Base-by-base conservation (phyloP, 208 protist genomes). In the Hexamita inflata region DNA sequence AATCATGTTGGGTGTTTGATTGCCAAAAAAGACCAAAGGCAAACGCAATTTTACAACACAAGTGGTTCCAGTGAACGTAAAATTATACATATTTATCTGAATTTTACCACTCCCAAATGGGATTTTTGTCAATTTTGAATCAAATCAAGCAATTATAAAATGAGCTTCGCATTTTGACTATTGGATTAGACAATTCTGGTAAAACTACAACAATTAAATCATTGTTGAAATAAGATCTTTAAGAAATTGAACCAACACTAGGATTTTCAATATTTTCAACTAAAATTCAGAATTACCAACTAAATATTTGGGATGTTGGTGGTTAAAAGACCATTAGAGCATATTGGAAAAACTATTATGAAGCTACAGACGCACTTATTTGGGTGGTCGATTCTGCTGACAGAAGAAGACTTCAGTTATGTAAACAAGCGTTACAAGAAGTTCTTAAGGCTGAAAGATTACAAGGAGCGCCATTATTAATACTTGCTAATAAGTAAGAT, bases 401-500 rank as follows among this genome's bases (percentile, higher is more conserved):
- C 70, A 73, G 75, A n/a, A 59, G 80, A 24, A 77, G 91, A 39
- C 45, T 94, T 40, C 64, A 85, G 34, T 81, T 92, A 80, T 96
- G 92, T 84, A 89, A 86, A 62, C 73, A 78, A 59, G 94, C 98
- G 88, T 86, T 99, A 35, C 84, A 89, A 41, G 74, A 80, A 28
- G 81, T 99, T 28, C 86, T 99, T 42, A 80, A 77, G 32, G 82
- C 81, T n/a, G 80, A 86, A 86, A 89, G 93, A n/a, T 85, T 99
- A 0, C 93, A 92, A 24, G 95, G 94, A 1, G 93, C 93, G 11
- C 94, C 93, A 53, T 81, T 99, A 67, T 83, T 99, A 0, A 86
- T 99, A 26, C 95, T 99, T 77, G 90, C 96, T 41, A 99, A 99
- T 83, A 99, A 99, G 84, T 90, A 97, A 68, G 97, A 70, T 38